Percentiles rank a stretch among this genome's conserved stretches.
These are phyloP conservation scores for Cytospora paraplurivora DNA, from an alignment of 2,329 filamentous ascomycete genomes.

Conservation along the genomic window DNA sequence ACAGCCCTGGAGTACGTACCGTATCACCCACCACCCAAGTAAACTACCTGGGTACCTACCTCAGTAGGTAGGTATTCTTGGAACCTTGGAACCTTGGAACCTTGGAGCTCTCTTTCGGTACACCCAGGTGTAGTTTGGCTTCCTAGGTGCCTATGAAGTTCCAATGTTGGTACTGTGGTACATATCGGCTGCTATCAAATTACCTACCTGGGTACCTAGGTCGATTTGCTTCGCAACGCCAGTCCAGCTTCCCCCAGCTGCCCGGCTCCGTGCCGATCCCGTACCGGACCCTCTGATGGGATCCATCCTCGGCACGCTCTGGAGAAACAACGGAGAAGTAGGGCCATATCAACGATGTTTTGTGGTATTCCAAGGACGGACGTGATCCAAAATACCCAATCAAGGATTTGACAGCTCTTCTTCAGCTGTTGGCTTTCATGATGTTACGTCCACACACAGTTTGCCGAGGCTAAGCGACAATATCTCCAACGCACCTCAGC, in stretches of 20 bases:
- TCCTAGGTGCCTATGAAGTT: no score
- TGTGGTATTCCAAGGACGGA: not conserved
- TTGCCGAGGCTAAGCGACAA: not conserved
- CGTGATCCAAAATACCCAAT: not conserved
- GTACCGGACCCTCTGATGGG: constrained; percentile 2
- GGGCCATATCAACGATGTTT: not conserved
- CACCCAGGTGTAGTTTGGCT: no score
- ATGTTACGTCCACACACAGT: not conserved
- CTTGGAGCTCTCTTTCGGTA: no score
- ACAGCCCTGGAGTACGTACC: no score
- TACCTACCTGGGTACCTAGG: not conserved
- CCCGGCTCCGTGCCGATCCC: constrained; percentile 23
- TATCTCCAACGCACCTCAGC: not conserved
- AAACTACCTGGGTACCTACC: no score
- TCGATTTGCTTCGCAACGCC: not conserved
- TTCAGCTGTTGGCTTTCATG: not conserved
- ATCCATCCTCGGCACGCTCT: constrained; percentile 5
- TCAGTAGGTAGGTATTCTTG: no score
- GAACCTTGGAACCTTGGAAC: no score
- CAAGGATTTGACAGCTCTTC: not conserved
- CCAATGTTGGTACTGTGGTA: no score
- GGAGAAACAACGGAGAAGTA: not conserved
- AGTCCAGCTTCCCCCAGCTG: constrained; percentile 3
- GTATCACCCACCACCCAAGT: no score
- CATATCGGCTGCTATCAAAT: no score